Conservation (phyloP, 106 monocot genomes). For the Dactylorhiza incarnata region DNA sequence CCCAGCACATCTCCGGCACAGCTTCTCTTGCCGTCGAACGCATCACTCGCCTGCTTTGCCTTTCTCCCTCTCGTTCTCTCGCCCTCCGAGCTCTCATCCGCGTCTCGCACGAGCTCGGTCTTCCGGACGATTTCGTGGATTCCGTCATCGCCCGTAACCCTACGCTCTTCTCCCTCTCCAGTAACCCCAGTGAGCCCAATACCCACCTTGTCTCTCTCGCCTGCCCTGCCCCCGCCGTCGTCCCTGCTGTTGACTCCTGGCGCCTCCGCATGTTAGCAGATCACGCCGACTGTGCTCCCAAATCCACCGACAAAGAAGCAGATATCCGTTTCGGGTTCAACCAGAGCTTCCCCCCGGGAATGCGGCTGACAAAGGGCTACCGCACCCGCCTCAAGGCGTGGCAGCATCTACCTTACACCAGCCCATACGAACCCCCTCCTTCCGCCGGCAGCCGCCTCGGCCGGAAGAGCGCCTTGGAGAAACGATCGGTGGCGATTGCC, state of each 20-base stretch:
- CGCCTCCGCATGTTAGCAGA: not conserved
- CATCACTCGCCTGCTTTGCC: conserved; percentile 33
- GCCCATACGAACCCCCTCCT: conserved; percentile 43
- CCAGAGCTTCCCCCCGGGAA: conserved; percentile 71
- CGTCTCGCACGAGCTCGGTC: conserved; percentile 60
- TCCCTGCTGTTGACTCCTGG: conserved; percentile 15
- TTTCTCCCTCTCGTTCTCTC: conserved; percentile 31
- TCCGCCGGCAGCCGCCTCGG: conserved; percentile 4
- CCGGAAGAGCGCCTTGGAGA: conserved; percentile 41
- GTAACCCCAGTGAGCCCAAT: conserved; percentile 55
- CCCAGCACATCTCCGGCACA: conserved; percentile 23
- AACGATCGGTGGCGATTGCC: conserved; percentile 72
- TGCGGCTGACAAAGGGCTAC: conserved; percentile 61
- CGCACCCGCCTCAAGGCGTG: conserved; percentile 55
- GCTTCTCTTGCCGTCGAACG: conserved; percentile 10
- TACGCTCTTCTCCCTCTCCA: conserved; percentile 36
- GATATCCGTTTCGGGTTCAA: conserved; percentile 51
- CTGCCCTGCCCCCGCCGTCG: not conserved
- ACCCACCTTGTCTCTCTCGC: conserved; percentile 57
- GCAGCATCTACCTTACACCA: conserved; percentile 65
- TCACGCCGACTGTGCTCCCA: not conserved
- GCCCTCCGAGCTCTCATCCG: conserved; percentile 67
- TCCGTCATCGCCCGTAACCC: conserved; percentile 44
- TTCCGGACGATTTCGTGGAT: conserved; percentile 85
- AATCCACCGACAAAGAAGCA: not conserved